Evolutionary conservation across 176 grass and related monocot genomes (phyloP), one percentile per base, ranked within the genome.

Genomic region (Luzula sylvatica): DNA sequence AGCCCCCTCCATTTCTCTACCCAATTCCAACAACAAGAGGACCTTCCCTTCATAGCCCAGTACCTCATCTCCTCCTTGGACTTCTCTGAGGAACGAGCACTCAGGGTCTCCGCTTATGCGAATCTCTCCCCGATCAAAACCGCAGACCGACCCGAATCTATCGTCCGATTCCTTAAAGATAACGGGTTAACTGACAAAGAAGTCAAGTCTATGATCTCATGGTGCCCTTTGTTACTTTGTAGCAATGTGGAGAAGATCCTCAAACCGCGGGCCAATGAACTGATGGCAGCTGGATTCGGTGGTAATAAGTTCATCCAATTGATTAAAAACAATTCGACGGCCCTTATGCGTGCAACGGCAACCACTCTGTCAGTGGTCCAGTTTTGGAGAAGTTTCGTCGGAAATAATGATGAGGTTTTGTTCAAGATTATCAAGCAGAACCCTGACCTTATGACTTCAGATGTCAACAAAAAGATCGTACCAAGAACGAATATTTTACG

Each of bases 61-160:
- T 35, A 24, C 43, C 30, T 41, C 30, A 12, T 43, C 56, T 59
- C 56, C 35, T 43, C 38, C 56, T 24, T 60, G 3, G 20, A n/a
- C 12, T 60, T 60, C 56, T 25, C 35, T 22, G 14, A 1, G 14
- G n/a, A n/a, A n/a, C n/a, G n/a, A n/a, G n/a, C n/a, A n/a, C n/a
- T n/a, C n/a, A n/a, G n/a, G n/a, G n/a, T 53, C 18, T 60, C 6
- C 38, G n/a, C 38, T 23, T n/a, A 16, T 43, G 43, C 3, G 38
- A 8, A 14, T 3, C 6, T 60, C 20, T 8, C 0, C 12, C 7
- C 12, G 16, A 11, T 60, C 38, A 24, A 23, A 25, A n/a, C n/a
- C n/a, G n/a, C n/a, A n/a, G n/a, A n/a, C n/a, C n/a, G n/a, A n/a
- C n/a, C n/a, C n/a, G n/a, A n/a, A n/a, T n/a, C n/a, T n/a, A n/a